Evolutionary conservation across 495 filamentous ascomycete species (phyloP), one percentile per base, ranked within the genome.

Genomic region (Parathielavia appendiculata): DNA sequence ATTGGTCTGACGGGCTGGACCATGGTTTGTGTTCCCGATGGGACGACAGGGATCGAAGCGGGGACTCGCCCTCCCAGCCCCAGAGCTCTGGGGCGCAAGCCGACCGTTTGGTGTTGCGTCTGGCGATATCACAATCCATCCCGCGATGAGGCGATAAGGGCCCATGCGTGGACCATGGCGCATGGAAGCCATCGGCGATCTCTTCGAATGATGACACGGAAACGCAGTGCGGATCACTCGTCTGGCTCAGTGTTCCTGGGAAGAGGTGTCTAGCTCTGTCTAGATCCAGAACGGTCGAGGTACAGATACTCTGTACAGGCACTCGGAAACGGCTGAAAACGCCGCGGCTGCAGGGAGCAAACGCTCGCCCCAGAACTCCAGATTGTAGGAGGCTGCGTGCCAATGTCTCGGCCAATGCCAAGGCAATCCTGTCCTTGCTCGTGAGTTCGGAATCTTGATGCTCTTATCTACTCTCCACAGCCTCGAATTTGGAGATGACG

Each of bases 1-100:
- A 70, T 65, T 62, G 67, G 69, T 47, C 46, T 65, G 67, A 71
- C 57, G 67, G n/a, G 69, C 67, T 69, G 62, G 67, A 36, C 52
- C 22, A 58, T 65, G 67, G 64, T 62, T 60, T 57, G 54, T 55
- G 54, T 44, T 41, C 51, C 62, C 66, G 60, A 57, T 47, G 56
- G 50, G 35, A n/a, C 45, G 64, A 62, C 62, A 63, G 54, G 66
- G 64, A 62, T 61, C 44, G 62, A 62, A 65, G 64, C 64, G 68
- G 68, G 66, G 67, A 65, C 52, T 54, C 17, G 35, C 44, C 39
- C 54, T 34, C 48, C 26, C 26, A 30, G 26, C 26, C 26, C 26
- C 49, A 44, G 57, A 55, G 54, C 38, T 63, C 56, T 67, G 62
- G 64, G 62, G 49, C 61, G 26, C 22, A 56, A 52, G 52, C 22